These are phyloP conservation scores for Kwoniella mangroviensis DNA, from an alignment of 768 basidiomycete species.

Conservation along the genomic window DNA sequence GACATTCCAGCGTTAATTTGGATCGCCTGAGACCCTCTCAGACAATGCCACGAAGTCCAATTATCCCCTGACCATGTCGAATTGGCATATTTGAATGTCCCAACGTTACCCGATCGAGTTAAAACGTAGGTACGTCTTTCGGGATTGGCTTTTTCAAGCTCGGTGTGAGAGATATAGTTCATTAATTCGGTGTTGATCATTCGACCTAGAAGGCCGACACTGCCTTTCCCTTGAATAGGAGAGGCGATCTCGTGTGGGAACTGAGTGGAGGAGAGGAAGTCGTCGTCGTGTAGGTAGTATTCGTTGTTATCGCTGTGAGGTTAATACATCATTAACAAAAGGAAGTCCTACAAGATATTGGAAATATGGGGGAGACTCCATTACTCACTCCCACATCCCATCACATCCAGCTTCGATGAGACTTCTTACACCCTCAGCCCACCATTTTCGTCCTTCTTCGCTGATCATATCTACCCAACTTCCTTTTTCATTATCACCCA, in stretches of 20 bases:
- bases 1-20: constrained; percentile 54
- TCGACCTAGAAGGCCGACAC: constrained; percentile 49
- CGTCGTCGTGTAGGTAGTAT: constrained; percentile 52
- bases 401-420: constrained; percentile 53
- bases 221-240: constrained; percentile 30
- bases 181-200: constrained; percentile 53
- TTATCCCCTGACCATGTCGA: constrained; percentile 57
- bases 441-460: constrained; percentile 52
- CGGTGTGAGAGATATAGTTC: constrained; percentile 44
- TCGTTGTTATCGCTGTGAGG: constrained; percentile 56
- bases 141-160: constrained; percentile 37
- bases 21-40: constrained; percentile 53
- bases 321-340: too few species aligned
- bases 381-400: constrained; percentile 56
- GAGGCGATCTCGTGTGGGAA: constrained; percentile 27
- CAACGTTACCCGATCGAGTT: constrained; percentile 55
- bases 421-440: constrained; percentile 49
- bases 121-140: constrained; percentile 52
- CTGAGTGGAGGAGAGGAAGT: constrained; percentile 33
- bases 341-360: too few species aligned
- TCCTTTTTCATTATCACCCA: constrained; percentile 47
- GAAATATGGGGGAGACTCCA: too few species aligned
- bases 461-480: constrained; percentile 56
- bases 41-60: constrained; percentile 52
- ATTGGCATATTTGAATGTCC: constrained; percentile 51